phyloP scores from a whole-genome alignment of 2,329 filamentous ascomycete species.

The Apiospora saccharicola region DNA sequence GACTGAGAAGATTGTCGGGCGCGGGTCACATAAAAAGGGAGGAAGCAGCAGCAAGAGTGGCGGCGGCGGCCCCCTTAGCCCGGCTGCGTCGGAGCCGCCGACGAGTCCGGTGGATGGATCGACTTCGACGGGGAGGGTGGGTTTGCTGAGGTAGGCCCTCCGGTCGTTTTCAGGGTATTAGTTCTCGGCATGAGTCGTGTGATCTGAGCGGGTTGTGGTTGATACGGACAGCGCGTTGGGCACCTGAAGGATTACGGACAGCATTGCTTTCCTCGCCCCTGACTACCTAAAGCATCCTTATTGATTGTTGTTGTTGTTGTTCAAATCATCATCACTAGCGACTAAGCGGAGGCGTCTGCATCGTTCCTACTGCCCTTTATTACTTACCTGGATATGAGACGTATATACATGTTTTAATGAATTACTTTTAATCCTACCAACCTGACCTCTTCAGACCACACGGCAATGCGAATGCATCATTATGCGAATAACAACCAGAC shows the following conservation, averaged over 20 bases:
- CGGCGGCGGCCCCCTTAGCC: slow-evolving; percentile 25
- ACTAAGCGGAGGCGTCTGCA: neutral
- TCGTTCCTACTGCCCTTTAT: neutral
- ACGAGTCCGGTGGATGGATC: slow-evolving; percentile 19
- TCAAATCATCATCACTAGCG: neutral
- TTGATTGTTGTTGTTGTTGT: neutral
- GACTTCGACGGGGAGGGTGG: neutral
- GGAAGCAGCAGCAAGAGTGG: slow-evolving; percentile 21
- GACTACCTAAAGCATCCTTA: neutral
- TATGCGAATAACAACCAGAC: neutral
- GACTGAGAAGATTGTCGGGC: slow-evolving; percentile 53
- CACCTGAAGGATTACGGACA: neutral
- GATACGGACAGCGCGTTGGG: neutral
- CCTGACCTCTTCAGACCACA: neutral
- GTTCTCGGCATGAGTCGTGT: neutral
- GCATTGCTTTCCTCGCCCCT: neutral
- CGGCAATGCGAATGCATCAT: too few species aligned
- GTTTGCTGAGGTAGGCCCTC: neutral
- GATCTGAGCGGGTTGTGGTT: neutral
- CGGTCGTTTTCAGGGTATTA: neutral
- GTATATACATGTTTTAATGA: slow-evolving; percentile 9
- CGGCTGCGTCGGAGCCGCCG: slow-evolving; percentile 31
- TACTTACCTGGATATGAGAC: slow-evolving; percentile 14
- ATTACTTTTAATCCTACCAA: slow-evolving; percentile 4
- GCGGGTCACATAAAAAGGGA: slow-evolving; percentile 38